Base-by-base conservation (phyloP, 352 stramenopile species). In the Globisporangium parvum region DNA sequence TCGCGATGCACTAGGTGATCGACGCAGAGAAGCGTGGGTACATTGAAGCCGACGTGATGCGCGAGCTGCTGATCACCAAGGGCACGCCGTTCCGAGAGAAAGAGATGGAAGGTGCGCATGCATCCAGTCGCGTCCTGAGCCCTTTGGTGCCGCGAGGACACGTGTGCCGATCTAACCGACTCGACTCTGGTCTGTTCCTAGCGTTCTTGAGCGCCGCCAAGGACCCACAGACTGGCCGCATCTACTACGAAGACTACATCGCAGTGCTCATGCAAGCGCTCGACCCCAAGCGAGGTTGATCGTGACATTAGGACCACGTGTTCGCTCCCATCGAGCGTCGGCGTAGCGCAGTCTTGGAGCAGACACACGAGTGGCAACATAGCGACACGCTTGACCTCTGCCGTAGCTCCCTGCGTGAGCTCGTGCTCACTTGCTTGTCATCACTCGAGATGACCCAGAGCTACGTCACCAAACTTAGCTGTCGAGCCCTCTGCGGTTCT, bases 241-340 rank as follows among this genome's bases (percentile, higher is more conserved):
- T 97, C 47, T 97, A 96, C 71, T 96, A 95, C 57, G 88, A 96
- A 70, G 88, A 96, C 62, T 97, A 95, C 66, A 93, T 96, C 47
- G 83, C 86, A 17, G 60, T 91, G 54, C 63, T 95, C 39, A 77
- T 67, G 21, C 73, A 83, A 37, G 77, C 85, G 15, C 56, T 78
- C 6, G 66, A 85, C 28, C 64, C 67, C 11, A 85, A 78, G 53
- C 48, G 48, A 6, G 31, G 28, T 41, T 62, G 26, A 49, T 35
- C 17, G 31, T 9, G 3, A 6, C 31, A 35, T 9, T 9, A 35
- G 9, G 31, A 35, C 31, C 9, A 6, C 6, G 18, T 11, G 45
- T 35, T 35, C 11, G 45, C 14, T 21, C 6, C 37, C 3, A 42
- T 42, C 37, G 6, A 17, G 3, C 37, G 15, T 42, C 37, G 14